phyloP scores from a whole-genome alignment of 352 stramenopile species.

The Phytophthora pini region DNA sequence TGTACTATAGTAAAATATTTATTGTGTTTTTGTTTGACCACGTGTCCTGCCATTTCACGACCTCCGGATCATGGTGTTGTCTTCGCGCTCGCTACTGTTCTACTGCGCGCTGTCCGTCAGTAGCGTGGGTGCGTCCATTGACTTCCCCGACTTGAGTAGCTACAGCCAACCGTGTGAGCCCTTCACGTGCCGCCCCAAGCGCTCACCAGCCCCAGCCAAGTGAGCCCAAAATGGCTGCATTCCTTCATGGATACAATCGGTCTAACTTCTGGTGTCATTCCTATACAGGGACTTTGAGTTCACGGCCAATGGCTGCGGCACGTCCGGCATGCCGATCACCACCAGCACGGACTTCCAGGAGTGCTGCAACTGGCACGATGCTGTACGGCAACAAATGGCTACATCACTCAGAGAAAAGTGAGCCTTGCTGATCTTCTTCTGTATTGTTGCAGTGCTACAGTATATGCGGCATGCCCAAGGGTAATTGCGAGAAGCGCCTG shows the following conservation, averaged over 20 bases:
- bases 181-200: constrained; percentile 46
- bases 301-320: constrained; percentile 81
- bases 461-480: constrained; percentile 79
- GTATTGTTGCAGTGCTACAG: constrained; percentile 69
- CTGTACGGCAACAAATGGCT: constrained; percentile 39
- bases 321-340: constrained; percentile 59
- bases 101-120: constrained; percentile 19
- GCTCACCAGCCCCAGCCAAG: constrained; percentile 25
- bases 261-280: background rate
- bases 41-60: constrained; percentile 19
- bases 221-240: constrained; percentile 21
- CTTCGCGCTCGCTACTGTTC: constrained; percentile 25
- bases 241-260: constrained; percentile 15
- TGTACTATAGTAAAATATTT: too few relatives aligned
- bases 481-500: constrained; percentile 68
- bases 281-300: constrained; percentile 68
- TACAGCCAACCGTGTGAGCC: constrained; percentile 48
- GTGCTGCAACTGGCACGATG: constrained; percentile 87
- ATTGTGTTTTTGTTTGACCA: background rate
- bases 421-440: background rate
- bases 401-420: background rate
- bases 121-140: constrained; percentile 14
- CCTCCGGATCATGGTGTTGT: constrained; percentile 11
- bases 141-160: constrained; percentile 39
- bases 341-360: constrained; percentile 57